Evolutionary conservation across 1,284 basidiomycete species (phyloP), one percentile per base, ranked within the genome.

Genomic region (Irpex sp.): DNA sequence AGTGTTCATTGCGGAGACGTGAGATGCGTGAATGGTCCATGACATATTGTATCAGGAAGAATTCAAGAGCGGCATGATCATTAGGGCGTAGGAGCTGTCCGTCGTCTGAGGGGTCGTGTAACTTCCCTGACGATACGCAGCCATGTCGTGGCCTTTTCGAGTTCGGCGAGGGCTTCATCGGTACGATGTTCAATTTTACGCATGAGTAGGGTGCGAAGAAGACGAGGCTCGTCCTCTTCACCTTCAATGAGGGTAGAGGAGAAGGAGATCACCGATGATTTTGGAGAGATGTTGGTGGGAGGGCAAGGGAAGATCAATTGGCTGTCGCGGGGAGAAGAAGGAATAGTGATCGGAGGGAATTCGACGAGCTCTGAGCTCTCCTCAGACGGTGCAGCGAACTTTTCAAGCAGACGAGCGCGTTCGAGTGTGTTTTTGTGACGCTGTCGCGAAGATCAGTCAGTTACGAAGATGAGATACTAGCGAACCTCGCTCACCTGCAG

Each of bases 121-220:
- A 84, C 83, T 61, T 85, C 85, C 68, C 83, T 85, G 64, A 90
- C 82, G 62, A 89, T 82, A 54, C 81, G 78, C 37, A 89, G 72
- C 86, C 89, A 90, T 2, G 75, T 74, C 26, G 78, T 76, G 51
- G 80, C 78, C 67, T 81, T 83, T 65, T 89, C 85, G 52, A 89
- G 77, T 73, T 90, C 81, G 67, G 89, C 87, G 73, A 85, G 81
- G 52, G 88, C 82, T 34, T 81, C 83, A 31, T 81, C 80, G 2
- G 82, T 77, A 36, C 83, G 78, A 11, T 82, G 80, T 31, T 85
- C 82, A 60, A 91, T 81, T 75, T 89, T 89, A 54, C 86, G 81
- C 49, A 84, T 74, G 31, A 91, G 70, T 19, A 91, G 72, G 15
- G 85, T 78, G 17, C 87, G 85, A 52, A 91, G 76, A 21, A 80